Evolutionary conservation across 2,329 filamentous ascomycete species (phyloP), one percentile per base, ranked within the genome.

Genomic region (Epichloe elymi): DNA sequence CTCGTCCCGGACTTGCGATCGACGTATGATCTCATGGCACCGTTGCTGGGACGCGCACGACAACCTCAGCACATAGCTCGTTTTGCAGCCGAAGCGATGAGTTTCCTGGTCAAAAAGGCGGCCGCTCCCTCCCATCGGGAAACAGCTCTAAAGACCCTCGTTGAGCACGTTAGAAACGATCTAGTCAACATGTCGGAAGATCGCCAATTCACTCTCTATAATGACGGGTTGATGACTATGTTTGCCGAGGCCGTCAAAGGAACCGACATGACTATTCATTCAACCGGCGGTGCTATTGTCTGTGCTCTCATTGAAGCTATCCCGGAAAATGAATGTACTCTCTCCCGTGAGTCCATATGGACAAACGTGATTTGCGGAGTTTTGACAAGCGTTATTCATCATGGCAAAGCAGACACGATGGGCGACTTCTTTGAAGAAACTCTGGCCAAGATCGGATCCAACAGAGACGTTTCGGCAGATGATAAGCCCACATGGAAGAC

Each of bases 31-130:
- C 80, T 93, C 49, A 81, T 98, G 72, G 79, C 86, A 0, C 85
- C 89, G 3, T 76, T 97, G 49, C 78, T 98, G 33, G 93, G 91
- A 56, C 90, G 86, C 65, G 75, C 83, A 52, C 80, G 80, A 51
- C 88, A 91, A 57, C 93, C 91, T 57, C 79, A 83, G 15, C 90
- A 95, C 66, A 88, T 96, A 57, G 85, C 88, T 23, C 82, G 90
- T 50, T 98, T 97, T 67, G 87, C 91, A 12, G 93, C 93, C 26
- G 93, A 98, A 69, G 88, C 93, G 3, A 78, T 98, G 71, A 95
- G 90, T 58, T 98, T 97, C 62, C 73, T 98, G 19, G 76, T 98
- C 19, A 85, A 88, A 61, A 97, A 96, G 69, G 86, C 90, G 6
- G 90, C 86, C 2, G 78, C 85, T 15, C 78, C 82, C 3, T 87